These are phyloP conservation scores for Pochonia chlamydosporia DNA, from an alignment of 2,329 filamentous ascomycete species.

Conservation along the genomic window DNA sequence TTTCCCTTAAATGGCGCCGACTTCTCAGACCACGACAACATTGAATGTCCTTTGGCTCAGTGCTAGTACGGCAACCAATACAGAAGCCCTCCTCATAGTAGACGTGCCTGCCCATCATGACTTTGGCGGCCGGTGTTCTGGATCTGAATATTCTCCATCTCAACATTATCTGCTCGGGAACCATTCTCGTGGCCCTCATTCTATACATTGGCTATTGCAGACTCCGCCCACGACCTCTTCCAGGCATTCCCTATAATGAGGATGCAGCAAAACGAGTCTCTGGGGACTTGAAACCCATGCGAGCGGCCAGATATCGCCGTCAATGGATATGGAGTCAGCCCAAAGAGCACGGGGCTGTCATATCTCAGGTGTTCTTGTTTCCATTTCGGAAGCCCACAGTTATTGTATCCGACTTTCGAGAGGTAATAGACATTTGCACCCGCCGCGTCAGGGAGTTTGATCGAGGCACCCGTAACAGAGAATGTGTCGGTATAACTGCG, in stretches of 20 bases:
- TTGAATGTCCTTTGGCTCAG: no score
- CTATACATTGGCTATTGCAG: conserved; percentile 7
- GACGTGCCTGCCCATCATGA: no score
- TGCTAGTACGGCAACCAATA: no score
- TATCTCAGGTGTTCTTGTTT: conserved; percentile 28
- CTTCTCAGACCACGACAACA: no score
- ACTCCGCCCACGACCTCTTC: conserved; percentile 16
- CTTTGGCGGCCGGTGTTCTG: no score
- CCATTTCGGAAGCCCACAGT: conserved; percentile 25
- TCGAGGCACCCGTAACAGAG: conserved; percentile 18
- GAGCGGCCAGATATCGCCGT: conserved; percentile 14
- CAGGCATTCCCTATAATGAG: conserved; percentile 21
- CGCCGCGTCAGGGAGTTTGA: conserved; percentile 28
- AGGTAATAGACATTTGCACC: conserved; percentile 26
- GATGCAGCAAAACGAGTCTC: conserved; percentile 12
- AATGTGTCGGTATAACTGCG: conserved; percentile 17
- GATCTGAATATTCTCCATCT: no score
- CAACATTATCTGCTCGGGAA: no score
- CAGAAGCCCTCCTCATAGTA: no score
- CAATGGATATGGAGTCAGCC: conserved; percentile 22
- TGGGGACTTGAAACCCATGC: conserved; percentile 17
- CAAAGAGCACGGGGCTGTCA: conserved; percentile 17
- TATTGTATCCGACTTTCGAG: conserved; percentile 26
- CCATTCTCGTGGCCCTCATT: not conserved
- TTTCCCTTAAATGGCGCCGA: no score